These are phyloP conservation scores for Gracilariopsis chorda DNA, from an alignment of 23 red algal species.

Conservation along the genomic window DNA sequence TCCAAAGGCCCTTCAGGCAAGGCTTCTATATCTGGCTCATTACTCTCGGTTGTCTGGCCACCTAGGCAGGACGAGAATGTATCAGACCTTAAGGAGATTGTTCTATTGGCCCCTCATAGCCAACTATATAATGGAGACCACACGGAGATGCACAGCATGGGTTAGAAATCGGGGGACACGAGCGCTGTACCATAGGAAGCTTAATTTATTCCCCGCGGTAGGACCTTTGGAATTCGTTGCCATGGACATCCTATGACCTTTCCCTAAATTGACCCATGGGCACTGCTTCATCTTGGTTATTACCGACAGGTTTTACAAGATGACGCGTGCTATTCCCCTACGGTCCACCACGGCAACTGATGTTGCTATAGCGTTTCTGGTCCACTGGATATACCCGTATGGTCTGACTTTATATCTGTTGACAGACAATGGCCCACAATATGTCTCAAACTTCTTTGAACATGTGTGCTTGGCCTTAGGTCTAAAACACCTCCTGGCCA, in stretches of 20 bases:
- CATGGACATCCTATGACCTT: conserved; percentile 26
- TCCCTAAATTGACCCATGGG: background rate
- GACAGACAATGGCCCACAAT: conserved; percentile 30
- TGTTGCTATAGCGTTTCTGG: background rate
- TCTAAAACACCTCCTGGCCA: background rate
- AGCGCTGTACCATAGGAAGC: background rate
- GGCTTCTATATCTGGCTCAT: background rate
- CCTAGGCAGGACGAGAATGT: conserved; percentile 6
- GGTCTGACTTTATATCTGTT: background rate
- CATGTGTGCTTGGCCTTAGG: background rate
- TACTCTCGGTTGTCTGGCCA: background rate
- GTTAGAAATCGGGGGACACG: background rate
- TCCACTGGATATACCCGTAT: conserved; percentile 1
- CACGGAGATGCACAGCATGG: background rate
- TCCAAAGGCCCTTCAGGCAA: background rate
- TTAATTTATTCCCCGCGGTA: conserved; percentile 24
- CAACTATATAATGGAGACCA: background rate
- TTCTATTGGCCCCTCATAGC: conserved; percentile 34
- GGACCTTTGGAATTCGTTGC: conserved; percentile 3
- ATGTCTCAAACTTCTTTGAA: conserved; percentile 33
- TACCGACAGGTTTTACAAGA: conserved; percentile 27
- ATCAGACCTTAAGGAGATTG: background rate
- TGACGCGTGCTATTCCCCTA: background rate
- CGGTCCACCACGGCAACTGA: background rate
- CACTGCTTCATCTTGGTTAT: conserved; percentile 40